A percentile compares a stretch with the other conserved stretches of the same genome.
Conservation (phyloP, 352 stramenopile genomes). For the Globisporangium solare region DNA sequence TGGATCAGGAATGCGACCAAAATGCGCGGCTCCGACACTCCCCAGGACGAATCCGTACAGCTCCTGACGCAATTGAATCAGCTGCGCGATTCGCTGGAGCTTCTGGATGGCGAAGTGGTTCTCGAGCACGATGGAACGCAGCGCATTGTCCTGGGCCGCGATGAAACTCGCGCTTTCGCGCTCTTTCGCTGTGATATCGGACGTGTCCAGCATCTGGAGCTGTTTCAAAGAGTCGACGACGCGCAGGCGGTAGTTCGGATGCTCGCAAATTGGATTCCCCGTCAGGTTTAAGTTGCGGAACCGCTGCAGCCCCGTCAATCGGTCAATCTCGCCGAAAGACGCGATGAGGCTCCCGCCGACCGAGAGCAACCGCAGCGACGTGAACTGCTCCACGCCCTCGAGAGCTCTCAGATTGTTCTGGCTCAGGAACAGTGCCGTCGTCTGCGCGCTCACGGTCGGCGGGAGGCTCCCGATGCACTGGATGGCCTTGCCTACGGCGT, state of each 20-base stretch:
- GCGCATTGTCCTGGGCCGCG: constrained; percentile 48
- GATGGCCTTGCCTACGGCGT: constrained; percentile 59
- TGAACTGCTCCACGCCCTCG: constrained; percentile 61
- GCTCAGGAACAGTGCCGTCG: constrained; percentile 73
- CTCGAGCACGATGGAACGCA: constrained; percentile 40
- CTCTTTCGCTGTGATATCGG: constrained; percentile 58
- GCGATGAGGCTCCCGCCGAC: constrained; percentile 54
- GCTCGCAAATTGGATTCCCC: constrained; percentile 69
- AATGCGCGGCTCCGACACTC: constrained; percentile 12
- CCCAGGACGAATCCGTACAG: constrained; percentile 42
- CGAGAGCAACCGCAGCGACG: constrained; percentile 49
- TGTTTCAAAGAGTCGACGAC: constrained; percentile 40
- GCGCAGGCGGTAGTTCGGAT: constrained; percentile 67
- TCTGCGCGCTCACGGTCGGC: constrained; percentile 30
- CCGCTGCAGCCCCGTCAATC: constrained; percentile 28
- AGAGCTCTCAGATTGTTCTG: constrained; percentile 64
- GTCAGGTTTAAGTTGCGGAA: constrained; percentile 64
- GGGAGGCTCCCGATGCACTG: constrained; percentile 44
- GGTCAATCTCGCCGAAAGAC: constrained; percentile 37
- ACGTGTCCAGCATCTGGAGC: constrained; percentile 55
- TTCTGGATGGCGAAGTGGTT: constrained; percentile 78
- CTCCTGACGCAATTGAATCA: constrained; percentile 52
- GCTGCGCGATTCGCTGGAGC: constrained; percentile 39
- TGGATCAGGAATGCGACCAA: constrained; percentile 52
- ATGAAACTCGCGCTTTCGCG: constrained; percentile 36